A percentile compares a stretch with the other conserved stretches of the same genome.
These are phyloP conservation scores for Sisymbrium irio DNA, from an alignment of 345 rosid genomes.

Conservation along the genomic window DNA sequence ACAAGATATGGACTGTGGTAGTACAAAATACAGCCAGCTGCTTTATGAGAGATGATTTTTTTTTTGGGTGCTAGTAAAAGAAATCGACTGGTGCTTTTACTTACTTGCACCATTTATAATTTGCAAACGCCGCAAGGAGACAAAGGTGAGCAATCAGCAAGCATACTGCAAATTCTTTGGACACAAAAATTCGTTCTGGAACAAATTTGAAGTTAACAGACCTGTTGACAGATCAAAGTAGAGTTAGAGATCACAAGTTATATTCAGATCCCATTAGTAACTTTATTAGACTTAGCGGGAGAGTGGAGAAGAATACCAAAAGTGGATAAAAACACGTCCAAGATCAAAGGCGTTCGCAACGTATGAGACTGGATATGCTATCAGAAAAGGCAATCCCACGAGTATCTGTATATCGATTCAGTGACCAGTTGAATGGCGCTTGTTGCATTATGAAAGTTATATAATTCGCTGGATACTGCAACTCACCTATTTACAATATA, in stretches of 20 bases:
- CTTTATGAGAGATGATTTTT: background rate
- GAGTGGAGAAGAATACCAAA: slow-evolving; percentile 54
- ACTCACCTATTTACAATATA: slow-evolving; percentile 58
- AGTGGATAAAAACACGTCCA: slow-evolving; percentile 93
- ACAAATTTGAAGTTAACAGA: slow-evolving; percentile 97
- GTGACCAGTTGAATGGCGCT: slow-evolving; percentile 24
- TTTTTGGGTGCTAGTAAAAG: background rate
- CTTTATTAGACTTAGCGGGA: background rate
- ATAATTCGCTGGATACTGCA: slow-evolving; percentile 38
- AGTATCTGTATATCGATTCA: slow-evolving; percentile 73
- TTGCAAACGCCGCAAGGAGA: slow-evolving; percentile 62
- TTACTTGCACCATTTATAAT: slow-evolving; percentile 96
- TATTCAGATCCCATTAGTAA: background rate
- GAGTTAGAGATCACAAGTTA: slow-evolving; percentile 20
- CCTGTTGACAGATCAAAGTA: slow-evolving; percentile 49
- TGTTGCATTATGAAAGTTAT: slow-evolving; percentile 28
- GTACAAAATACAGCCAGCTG: background rate
- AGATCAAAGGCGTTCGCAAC: slow-evolving; percentile 87
- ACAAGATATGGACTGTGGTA: background rate
- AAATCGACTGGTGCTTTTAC: slow-evolving; percentile 26
- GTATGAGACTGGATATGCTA: slow-evolving; percentile 64
- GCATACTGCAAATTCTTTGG: slow-evolving; percentile 78
- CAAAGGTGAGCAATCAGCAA: slow-evolving; percentile 73
- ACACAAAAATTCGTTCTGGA: slow-evolving; percentile 80
- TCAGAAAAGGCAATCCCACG: slow-evolving; percentile 82